phyloP scores from a whole-genome alignment of 306 rosid species.

The Pterocarpus macrocarpus region DNA sequence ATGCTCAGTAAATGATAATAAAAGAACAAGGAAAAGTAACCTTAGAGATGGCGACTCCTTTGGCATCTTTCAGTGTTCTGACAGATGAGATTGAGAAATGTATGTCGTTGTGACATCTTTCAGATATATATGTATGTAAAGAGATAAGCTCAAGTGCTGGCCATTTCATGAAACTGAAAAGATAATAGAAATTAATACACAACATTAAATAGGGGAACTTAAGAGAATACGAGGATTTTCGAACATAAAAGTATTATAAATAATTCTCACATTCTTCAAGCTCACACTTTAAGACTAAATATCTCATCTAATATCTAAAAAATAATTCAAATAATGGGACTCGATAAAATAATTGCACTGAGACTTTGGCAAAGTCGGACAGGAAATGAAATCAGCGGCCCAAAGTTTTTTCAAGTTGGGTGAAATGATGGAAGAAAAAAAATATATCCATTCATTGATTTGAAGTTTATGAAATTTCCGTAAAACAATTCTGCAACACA shows the following conservation, averaged over 20 bases:
- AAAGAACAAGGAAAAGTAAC: constrained; percentile 55
- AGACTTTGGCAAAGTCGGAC: not conserved
- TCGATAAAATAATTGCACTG: constrained; percentile 1
- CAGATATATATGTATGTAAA: not conserved
- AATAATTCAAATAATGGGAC: no score
- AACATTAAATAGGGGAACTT: no score
- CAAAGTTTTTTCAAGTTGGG: not conserved
- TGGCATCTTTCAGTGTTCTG: constrained; percentile 47
- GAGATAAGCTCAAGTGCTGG: constrained; percentile 10
- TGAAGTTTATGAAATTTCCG: not conserved
- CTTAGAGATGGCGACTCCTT: constrained; percentile 46
- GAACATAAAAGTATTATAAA: no score
- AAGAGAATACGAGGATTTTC: no score
- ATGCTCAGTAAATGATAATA: constrained; percentile 49
- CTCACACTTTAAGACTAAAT: no score
- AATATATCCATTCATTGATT: not conserved
- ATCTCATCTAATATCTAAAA: no score
- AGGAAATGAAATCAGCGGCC: not conserved
- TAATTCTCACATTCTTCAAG: no score
- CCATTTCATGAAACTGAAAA: constrained; percentile 16
- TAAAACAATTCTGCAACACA: no score
- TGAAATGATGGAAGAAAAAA: not conserved
- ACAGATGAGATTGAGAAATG: constrained; percentile 16
- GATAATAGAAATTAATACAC: not conserved
- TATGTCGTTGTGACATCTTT: constrained; percentile 33